Evolutionary conservation across 305 asterid genomes (phyloP).

Genomic region (Solanum aculeatissimum): DNA sequence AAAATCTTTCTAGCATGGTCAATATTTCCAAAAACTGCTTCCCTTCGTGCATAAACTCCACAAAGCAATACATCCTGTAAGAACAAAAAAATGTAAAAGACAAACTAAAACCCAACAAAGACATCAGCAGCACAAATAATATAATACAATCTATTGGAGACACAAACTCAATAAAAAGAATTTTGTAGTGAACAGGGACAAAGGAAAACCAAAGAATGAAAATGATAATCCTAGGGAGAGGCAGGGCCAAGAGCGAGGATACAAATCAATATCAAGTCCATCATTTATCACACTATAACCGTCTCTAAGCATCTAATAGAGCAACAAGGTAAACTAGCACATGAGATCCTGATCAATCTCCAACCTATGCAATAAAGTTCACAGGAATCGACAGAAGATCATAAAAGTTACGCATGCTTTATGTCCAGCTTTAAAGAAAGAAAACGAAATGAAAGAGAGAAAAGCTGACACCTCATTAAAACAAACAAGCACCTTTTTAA

Average conservation of each 20-base stretch:
- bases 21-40: conserved; percentile 72
- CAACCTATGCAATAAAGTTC: not conserved
- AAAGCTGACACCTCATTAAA: not conserved
- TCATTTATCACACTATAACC: not conserved
- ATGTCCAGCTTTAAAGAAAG: not conserved
- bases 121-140: not conserved
- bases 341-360: not conserved
- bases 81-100: not conserved
- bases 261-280: not conserved
- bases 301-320: not conserved
- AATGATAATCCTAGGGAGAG: not conserved
- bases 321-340: not conserved
- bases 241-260: not conserved
- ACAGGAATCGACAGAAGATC: not conserved
- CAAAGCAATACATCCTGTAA: conserved; percentile 82
- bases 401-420: not conserved
- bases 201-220: not conserved
- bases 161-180: not conserved
- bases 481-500: not conserved
- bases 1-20: conserved; percentile 86
- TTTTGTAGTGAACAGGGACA: not conserved
- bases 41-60: conserved; percentile 93
- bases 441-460: not conserved
- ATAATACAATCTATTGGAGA: not conserved
- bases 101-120: not conserved